Base-by-base conservation (phyloP, 2,329 filamentous ascomycete genomes). In the Pyricularia sp. region DNA sequence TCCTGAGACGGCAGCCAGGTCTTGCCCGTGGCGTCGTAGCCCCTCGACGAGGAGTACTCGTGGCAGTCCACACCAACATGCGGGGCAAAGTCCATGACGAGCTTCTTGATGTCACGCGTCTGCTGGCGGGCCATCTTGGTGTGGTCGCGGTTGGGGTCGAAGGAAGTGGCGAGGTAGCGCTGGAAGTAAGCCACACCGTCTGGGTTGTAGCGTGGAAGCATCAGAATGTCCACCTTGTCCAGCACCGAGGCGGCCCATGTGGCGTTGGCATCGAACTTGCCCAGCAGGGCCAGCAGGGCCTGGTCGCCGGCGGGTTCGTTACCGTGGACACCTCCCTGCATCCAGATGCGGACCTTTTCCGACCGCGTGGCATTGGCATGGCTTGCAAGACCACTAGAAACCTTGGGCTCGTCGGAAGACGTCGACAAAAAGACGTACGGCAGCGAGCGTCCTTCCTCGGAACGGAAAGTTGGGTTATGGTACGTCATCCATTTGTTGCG, bases 141-240 rank as follows among this genome's bases (percentile, higher is more conserved):
- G 66, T 67, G 66, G 55, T 67, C 66, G 14, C 66, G 36, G 66
- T 67, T 67, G 17, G 66, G 66, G 66, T 67, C 66, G 20, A 59
- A 33, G 3, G 25, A 30, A 5, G 66, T 67, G 25, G 66, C 66
- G 17, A 67, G 66, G n/a, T 20, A 30, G 12, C 66, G 66, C 50
- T 67, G 66, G 66, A 67, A 67, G n/a, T 67, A 67, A 12, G 30
- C 25, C 9, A 59, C 42, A 28, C 66, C 66, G 42, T 67, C 66
- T 23, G 66, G 66, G 28, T 67, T 67, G 50, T 67, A 67, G 26
- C 66, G 66, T 10, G 66, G 66, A 9, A 67, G 50, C 42, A 67
- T 33, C 11, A 67, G 28, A 11, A 67, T 67, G 17, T 67, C 66
- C 25, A 61, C 26, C 25, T 33, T 28, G 20, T 58, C 42, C 2